These are phyloP conservation scores for Boletus edulis DNA, from an alignment of 768 basidiomycete species.

Conservation along the genomic window DNA sequence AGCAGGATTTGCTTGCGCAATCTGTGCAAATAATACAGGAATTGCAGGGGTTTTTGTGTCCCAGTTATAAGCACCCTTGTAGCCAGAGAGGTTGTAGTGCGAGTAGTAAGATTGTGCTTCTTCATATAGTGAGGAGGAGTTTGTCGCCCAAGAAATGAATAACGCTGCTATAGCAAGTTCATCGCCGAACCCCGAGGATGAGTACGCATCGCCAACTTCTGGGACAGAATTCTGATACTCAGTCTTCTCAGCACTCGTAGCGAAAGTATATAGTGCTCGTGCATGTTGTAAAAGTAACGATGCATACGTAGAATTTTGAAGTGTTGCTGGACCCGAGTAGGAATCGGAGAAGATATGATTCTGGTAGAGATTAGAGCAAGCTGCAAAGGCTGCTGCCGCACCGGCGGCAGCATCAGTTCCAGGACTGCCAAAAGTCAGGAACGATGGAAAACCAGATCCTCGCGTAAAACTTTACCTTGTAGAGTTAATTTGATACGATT, in stretches of 20 bases:
- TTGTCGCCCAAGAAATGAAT: conserved; percentile 70
- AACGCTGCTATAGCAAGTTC: conserved; percentile 76
- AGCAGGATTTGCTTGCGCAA: conserved; percentile 54
- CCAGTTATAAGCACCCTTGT: conserved; percentile 80
- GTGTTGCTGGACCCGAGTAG: conserved; percentile 58
- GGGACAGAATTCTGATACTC: conserved; percentile 74
- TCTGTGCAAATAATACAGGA: conserved; percentile 72
- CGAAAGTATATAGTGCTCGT: conserved; percentile 69
- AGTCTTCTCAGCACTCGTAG: conserved; percentile 59
- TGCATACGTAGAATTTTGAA: conserved; percentile 74
- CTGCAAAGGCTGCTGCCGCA: conserved; percentile 82
- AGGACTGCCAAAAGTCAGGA: conserved; percentile 40
- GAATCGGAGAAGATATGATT: conserved; percentile 52
- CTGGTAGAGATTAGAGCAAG: conserved; percentile 81
- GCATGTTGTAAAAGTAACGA: conserved; percentile 71
- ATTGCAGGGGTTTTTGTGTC: conserved; percentile 79
- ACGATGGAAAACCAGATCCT: not conserved
- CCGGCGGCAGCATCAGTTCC: conserved; percentile 90
- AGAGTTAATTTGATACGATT: conserved; percentile 75
- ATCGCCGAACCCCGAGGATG: conserved; percentile 69
- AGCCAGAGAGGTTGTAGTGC: conserved; percentile 50
- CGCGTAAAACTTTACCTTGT: conserved; percentile 39
- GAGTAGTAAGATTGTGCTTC: conserved; percentile 64
- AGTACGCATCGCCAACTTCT: conserved; percentile 58
- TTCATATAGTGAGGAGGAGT: conserved; percentile 54